A percentile compares a stretch with the other conserved stretches of the same genome.
These are phyloP conservation scores for Aspergillus bertholletiae DNA, from an alignment of 495 filamentous ascomycete genomes.

Conservation along the genomic window DNA sequence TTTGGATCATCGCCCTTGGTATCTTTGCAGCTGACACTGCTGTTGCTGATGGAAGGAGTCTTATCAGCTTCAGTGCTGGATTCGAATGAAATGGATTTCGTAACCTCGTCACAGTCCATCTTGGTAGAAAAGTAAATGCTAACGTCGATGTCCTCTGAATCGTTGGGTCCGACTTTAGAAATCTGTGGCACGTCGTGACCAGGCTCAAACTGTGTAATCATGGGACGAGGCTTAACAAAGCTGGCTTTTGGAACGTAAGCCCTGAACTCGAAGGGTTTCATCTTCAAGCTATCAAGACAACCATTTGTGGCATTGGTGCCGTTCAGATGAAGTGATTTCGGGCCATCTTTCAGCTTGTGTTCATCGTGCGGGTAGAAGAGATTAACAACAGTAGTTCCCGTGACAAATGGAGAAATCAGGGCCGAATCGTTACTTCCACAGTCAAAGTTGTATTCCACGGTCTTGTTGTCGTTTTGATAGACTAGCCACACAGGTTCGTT, in stretches of 20 bases:
- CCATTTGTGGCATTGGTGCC: constrained; percentile 48
- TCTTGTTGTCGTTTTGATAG: constrained; percentile 59
- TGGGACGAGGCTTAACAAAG: constrained; percentile 53
- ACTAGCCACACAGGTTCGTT: constrained; percentile 64
- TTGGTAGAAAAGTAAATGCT: constrained; percentile 56
- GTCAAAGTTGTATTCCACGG: constrained; percentile 58
- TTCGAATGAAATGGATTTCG: constrained; percentile 45
- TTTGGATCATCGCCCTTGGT: constrained; percentile 21
- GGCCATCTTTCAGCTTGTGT: constrained; percentile 39
- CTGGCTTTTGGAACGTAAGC: constrained; percentile 55
- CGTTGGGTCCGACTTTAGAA: constrained; percentile 42
- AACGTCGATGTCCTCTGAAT: constrained; percentile 45
- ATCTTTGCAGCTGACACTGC: constrained; percentile 41
- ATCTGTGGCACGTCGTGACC: constrained; percentile 60
- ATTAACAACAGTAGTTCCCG: constrained; percentile 57
- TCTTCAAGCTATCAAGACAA: constrained; percentile 50
- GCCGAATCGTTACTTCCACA: constrained; percentile 46
- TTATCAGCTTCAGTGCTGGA: constrained; percentile 49
- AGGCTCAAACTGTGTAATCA: constrained; percentile 63
- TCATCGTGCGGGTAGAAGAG: constrained; percentile 66
- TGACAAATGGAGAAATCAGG: constrained; percentile 57
- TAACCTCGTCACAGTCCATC: constrained; percentile 61
- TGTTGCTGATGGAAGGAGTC: constrained; percentile 34
- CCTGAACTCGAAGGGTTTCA: constrained; percentile 59
- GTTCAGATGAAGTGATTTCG: constrained; percentile 39